Evolutionary conservation across 169 alveolate genomes (phyloP).

Genomic region (Plasmodium gaboni): DNA sequence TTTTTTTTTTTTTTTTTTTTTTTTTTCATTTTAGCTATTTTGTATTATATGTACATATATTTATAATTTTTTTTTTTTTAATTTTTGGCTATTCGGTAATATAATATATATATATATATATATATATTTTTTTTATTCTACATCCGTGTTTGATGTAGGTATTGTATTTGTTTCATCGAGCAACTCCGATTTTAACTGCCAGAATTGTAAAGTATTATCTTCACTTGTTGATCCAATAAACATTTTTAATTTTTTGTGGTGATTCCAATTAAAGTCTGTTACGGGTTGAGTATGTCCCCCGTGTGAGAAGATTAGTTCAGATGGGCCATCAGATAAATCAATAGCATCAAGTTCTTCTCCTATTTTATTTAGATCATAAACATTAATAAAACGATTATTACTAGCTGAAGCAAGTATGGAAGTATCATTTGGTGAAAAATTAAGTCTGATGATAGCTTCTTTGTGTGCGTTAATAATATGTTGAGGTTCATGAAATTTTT

Average conservation of each 20-base stretch:
- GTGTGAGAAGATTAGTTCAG: conserved; percentile 58
- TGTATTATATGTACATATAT: too few species aligned
- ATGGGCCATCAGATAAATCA: conserved; percentile 57
- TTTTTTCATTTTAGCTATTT: too few species aligned
- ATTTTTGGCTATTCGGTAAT: background rate
- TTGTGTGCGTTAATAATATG: conserved; percentile 64
- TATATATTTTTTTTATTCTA: conserved; percentile 3
- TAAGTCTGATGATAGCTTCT: conserved; percentile 56
- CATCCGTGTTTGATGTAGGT: conserved; percentile 68
- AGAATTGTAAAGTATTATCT: conserved; percentile 54
- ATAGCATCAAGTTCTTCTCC: conserved; percentile 73
- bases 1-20: too few species aligned
- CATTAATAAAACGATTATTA: conserved; percentile 41
- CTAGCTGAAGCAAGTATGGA: conserved; percentile 65
- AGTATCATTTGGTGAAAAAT: conserved; percentile 51
- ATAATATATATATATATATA: too few species aligned
- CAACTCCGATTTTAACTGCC: conserved; percentile 55
- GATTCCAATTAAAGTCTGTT: conserved; percentile 66
- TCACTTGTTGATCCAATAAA: conserved; percentile 59
- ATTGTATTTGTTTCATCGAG: conserved; percentile 49
- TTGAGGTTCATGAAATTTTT: conserved; percentile 42
- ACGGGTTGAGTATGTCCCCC: conserved; percentile 69
- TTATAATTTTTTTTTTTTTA: too few species aligned
- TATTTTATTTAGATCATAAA: conserved; percentile 40
- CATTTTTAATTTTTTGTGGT: conserved; percentile 59